phyloP scores from a whole-genome alignment of 441 rosid genomes.

The Gossypium davidsonii region DNA sequence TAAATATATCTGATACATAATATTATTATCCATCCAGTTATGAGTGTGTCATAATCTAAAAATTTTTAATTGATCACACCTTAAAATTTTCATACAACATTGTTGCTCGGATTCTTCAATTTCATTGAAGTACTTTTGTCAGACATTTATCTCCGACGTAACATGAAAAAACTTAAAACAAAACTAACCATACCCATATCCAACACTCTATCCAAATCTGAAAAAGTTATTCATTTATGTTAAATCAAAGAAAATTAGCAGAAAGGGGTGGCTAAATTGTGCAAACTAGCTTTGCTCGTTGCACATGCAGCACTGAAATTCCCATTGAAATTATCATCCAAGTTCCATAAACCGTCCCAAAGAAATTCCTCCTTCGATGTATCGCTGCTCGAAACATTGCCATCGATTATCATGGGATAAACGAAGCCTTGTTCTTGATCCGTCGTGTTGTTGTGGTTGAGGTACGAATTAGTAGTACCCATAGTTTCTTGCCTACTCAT shows the following conservation, averaged over 20 bases:
- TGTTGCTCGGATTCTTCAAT: too few relatives aligned
- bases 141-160: too few relatives aligned
- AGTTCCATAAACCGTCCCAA: slow-evolving; percentile 70
- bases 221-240: not conserved
- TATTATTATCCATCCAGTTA: too few relatives aligned
- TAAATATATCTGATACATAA: too few relatives aligned
- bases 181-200: too few relatives aligned
- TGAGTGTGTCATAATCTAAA: too few relatives aligned
- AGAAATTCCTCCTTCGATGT: slow-evolving; percentile 35
- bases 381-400: slow-evolving; percentile 20
- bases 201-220: too few relatives aligned
- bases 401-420: slow-evolving; percentile 16
- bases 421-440: slow-evolving; percentile 28
- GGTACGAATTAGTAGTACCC: slow-evolving; percentile 7
- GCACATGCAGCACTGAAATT: slow-evolving; percentile 30
- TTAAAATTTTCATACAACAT: too few relatives aligned
- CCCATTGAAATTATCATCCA: slow-evolving; percentile 40
- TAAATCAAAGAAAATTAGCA: slow-evolving; percentile 20
- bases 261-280: slow-evolving; percentile 33
- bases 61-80: too few relatives aligned
- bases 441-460: slow-evolving; percentile 13
- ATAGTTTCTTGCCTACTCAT: slow-evolving; percentile 25
- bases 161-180: too few relatives aligned
- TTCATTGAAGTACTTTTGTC: too few relatives aligned
- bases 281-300: slow-evolving; percentile 32